These are phyloP conservation scores for Rhododendron mucronatum DNA, from an alignment of 148 eudicot genomes.

Conservation along the genomic window DNA sequence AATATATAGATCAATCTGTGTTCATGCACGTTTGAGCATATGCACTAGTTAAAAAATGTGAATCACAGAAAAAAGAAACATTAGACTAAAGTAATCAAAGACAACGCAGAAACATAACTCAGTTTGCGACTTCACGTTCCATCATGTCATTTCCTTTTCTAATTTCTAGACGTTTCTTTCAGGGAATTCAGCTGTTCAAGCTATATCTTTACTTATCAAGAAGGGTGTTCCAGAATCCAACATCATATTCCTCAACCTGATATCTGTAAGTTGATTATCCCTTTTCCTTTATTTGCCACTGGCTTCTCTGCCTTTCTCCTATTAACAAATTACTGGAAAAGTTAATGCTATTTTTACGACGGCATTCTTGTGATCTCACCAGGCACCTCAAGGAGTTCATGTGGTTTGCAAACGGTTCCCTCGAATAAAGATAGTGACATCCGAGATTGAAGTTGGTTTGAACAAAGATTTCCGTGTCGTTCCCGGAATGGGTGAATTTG, in stretches of 20 bases:
- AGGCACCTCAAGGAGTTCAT: constrained; percentile 99
- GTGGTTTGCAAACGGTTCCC: constrained; percentile 84
- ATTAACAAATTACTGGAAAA: neutral
- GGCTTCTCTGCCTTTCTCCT: neutral
- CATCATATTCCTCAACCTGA: constrained; percentile 92
- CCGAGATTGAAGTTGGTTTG: constrained; percentile 83
- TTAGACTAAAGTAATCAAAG: neutral
- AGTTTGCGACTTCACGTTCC: neutral
- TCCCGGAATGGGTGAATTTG: constrained; percentile 99
- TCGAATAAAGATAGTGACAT: constrained; percentile 87
- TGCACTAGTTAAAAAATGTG: neutral
- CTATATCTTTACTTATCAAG: constrained; percentile 74
- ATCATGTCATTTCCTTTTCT: neutral
- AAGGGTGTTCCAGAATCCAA: constrained; percentile 93
- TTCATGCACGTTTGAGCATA: neutral
- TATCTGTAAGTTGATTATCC: constrained; percentile 59
- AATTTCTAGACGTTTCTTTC: constrained; percentile 10
- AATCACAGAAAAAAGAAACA: neutral
- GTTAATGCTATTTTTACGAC: neutral
- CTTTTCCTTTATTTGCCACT: no score
- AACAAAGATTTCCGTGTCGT: constrained; percentile 82
- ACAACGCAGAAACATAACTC: no score
- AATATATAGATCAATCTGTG: neutral
- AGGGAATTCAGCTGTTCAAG: constrained; percentile 97
- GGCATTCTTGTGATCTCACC: neutral